Conservation (phyloP, 2,329 filamentous ascomycete genomes). For the Aspergillus phoenicis region DNA sequence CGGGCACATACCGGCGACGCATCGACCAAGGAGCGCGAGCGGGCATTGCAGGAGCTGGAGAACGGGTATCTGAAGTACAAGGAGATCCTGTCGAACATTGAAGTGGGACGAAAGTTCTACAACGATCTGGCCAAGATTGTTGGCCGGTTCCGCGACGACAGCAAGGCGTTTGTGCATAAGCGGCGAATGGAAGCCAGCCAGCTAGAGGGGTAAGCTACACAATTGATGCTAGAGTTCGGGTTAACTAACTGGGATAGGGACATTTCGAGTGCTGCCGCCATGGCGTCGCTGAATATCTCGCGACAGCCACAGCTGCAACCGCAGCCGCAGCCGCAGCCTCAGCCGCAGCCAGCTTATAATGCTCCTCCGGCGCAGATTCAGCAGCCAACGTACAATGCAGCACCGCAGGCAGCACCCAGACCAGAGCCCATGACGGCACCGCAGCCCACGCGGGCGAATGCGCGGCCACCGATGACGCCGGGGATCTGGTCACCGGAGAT, state of each 20-base stretch:
- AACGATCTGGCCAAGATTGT: conserved; percentile 92
- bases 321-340: conserved; percentile 6
- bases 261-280: conserved; percentile 56
- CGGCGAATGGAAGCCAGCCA: conserved; percentile 77
- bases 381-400: conserved; percentile 6
- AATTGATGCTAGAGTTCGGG: too few species aligned
- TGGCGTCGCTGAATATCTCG: conserved; percentile 59
- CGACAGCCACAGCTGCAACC: conserved; percentile 44
- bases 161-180: conserved; percentile 75
- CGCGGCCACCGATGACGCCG: conserved; percentile 51
- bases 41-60: conserved; percentile 83
- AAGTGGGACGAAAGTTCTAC: conserved; percentile 92
- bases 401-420: conserved; percentile 38
- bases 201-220: conserved; percentile 67
- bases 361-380: conserved; percentile 2
- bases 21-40: conserved; percentile 73
- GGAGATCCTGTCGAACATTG: conserved; percentile 88
- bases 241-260: conserved; percentile 46
- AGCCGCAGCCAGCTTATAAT: conserved; percentile 31
- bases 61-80: conserved; percentile 95
- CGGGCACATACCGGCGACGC: conserved; percentile 69
- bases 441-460: conserved; percentile 56
- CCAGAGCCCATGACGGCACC: conserved; percentile 49
- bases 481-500: conserved; percentile 78
- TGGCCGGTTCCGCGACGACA: conserved; percentile 78